phyloP scores from a whole-genome alignment of 1,139 yeast species.

The Chernovozyma sophiae-reginae region DNA sequence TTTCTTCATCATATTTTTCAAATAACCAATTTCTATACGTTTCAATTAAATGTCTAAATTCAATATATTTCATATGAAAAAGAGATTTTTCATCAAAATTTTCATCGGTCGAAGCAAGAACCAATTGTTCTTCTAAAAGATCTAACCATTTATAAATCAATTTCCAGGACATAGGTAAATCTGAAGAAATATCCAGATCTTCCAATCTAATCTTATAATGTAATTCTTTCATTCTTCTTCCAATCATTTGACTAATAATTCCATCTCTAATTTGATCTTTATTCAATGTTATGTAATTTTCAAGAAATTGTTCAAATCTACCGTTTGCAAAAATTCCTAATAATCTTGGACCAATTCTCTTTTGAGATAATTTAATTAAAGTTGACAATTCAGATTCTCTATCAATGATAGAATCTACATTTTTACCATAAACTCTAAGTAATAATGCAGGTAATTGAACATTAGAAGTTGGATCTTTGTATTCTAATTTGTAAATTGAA shows the following conservation, averaged over 20 bases:
- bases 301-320: constrained; percentile 84
- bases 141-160: constrained; percentile 69
- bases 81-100: constrained; percentile 32
- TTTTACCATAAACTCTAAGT: constrained; percentile 86
- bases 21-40: constrained; percentile 63
- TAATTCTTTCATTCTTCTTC: constrained; percentile 93
- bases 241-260: constrained; percentile 77
- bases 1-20: constrained; percentile 43
- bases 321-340: constrained; percentile 90
- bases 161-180: constrained; percentile 61
- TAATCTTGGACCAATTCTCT: constrained; percentile 82
- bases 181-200: constrained; percentile 33
- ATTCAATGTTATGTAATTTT: constrained; percentile 71
- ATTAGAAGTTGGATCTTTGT: constrained; percentile 13
- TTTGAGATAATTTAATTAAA: constrained; percentile 66
- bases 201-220: constrained; percentile 76
- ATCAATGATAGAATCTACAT: constrained; percentile 82
- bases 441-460: constrained; percentile 38
- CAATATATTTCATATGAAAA: constrained; percentile 45
- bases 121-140: constrained; percentile 43
- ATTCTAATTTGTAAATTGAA: constrained; percentile 70
- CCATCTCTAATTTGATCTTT: constrained; percentile 71
- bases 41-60: constrained; percentile 44
- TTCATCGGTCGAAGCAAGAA: constrained; percentile 10
- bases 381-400: constrained; percentile 74